phyloP scores from a whole-genome alignment of 2,329 filamentous ascomycete genomes.

The Cladosporium cucumerinum region DNA sequence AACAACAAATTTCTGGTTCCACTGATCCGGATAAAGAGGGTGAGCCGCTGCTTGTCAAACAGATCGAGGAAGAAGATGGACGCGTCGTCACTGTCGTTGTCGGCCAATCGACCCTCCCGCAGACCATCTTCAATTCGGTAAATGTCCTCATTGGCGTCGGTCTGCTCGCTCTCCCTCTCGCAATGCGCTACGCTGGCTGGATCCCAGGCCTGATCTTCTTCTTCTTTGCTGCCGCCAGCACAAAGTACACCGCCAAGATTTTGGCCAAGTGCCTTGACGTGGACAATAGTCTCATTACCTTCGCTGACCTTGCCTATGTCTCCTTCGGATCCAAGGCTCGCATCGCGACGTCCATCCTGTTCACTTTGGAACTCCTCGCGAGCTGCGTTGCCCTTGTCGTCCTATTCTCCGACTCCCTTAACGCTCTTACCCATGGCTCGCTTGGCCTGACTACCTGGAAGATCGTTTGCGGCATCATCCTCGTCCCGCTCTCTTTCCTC shows the following conservation, averaged over 20 bases:
- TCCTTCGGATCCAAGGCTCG: slow-evolving; percentile 82
- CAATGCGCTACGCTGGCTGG: slow-evolving; percentile 85
- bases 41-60: slow-evolving; percentile 82
- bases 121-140: slow-evolving; percentile 95
- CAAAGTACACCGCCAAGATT: slow-evolving; percentile 80
- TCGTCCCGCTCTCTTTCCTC: slow-evolving; percentile 80
- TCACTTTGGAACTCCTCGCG: slow-evolving; percentile 81
- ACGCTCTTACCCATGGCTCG: slow-evolving; percentile 67
- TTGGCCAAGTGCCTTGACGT: slow-evolving; percentile 85
- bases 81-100: slow-evolving; percentile 80
- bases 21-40: slow-evolving; percentile 45
- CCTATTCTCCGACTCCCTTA: slow-evolving; percentile 90
- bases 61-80: slow-evolving; percentile 79
- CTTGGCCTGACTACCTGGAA: slow-evolving; percentile 75
- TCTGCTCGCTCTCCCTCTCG: slow-evolving; percentile 81
- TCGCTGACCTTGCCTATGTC: slow-evolving; percentile 88
- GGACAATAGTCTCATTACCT: slow-evolving; percentile 82
- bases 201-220: slow-evolving; percentile 75
- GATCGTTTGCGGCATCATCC: slow-evolving; percentile 70
- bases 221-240: slow-evolving; percentile 68
- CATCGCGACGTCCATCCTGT: slow-evolving; percentile 77
- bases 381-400: slow-evolving; percentile 87
- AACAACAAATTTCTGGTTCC: slow-evolving; percentile 43
- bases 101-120: slow-evolving; percentile 90
- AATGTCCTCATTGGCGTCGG: slow-evolving; percentile 91